Percentiles rank a stretch among this genome's conserved stretches.
Conservation (phyloP, 805 yeast genomes). For the Candida corydali region DNA sequence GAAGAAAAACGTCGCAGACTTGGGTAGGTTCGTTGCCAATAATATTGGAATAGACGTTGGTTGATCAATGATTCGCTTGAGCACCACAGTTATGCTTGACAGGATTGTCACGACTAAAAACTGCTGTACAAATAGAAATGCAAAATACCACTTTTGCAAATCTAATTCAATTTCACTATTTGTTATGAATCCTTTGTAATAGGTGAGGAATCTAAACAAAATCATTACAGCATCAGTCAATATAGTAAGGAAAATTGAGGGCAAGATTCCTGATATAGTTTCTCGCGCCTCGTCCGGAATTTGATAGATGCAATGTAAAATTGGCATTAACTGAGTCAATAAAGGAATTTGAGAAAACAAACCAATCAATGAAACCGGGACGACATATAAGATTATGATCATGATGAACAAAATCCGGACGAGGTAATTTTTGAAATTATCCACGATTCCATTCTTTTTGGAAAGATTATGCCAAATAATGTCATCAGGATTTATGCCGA, state of each 20-base stretch:
- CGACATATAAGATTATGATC: slow-evolving; percentile 60
- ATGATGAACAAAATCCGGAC: slow-evolving; percentile 45
- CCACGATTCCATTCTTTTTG: slow-evolving; percentile 30
- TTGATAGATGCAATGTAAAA: slow-evolving; percentile 49
- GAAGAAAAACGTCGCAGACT: slow-evolving; percentile 81
- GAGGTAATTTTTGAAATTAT: slow-evolving; percentile 33
- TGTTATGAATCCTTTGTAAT: slow-evolving; percentile 55
- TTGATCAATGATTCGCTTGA: slow-evolving; percentile 57
- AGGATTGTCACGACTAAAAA: slow-evolving; percentile 83
- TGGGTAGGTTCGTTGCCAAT: slow-evolving; percentile 76
- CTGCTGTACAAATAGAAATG: slow-evolving; percentile 75
- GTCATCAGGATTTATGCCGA: slow-evolving; percentile 62
- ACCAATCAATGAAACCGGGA: slow-evolving; percentile 81
- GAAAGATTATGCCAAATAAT: slow-evolving; percentile 66
- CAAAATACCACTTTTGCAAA: slow-evolving; percentile 73
- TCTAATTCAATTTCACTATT: slow-evolving; percentile 64
- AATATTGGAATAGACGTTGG: slow-evolving; percentile 72
- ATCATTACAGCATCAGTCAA: slow-evolving; percentile 61
- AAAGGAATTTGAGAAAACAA: slow-evolving; percentile 71
- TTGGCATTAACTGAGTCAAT: slow-evolving; percentile 57
- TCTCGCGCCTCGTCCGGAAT: slow-evolving; percentile 53
- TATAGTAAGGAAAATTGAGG: slow-evolving; percentile 60
- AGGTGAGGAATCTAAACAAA: slow-evolving; percentile 51
- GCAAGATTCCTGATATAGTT: slow-evolving; percentile 58
- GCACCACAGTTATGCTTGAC: slow-evolving; percentile 64